Base-by-base conservation (phyloP, 75 land plant genomes). In the Pseudotsuga menziesii region DNA sequence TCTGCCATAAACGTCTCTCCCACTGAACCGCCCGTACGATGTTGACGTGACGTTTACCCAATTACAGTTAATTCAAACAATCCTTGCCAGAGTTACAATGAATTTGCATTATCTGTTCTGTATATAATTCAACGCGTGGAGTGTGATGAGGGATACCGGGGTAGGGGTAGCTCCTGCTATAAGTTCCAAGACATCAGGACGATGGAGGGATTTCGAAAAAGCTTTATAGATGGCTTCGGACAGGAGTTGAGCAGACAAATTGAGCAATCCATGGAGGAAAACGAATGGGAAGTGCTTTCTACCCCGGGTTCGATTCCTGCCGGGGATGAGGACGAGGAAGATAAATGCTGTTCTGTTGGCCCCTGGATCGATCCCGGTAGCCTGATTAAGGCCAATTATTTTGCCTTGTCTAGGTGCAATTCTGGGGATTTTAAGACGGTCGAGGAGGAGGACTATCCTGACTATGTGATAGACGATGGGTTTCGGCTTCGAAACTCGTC, bases 201-300 rank as follows among this genome's bases (percentile, higher is more conserved):
- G 66, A 62, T 32, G 17, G 17, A 25, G 16, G 17, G 19, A 17
- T 19, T 32, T 7, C 16, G 3, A 29, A 6, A 22, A 48, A 48
- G 52, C 11, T 48, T 1, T 22, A 22, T 5, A 22, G 41, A 32
- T 5, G 69, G 17, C 2, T 17, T 29, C 16, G 35, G 19, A 5
- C 69, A 64, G 29, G 41, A 36, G 69, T 20, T 64, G 69, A 16
- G 8, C 29, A 35, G 54, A 69, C 7, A 23, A 16, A 5, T 41
- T 41, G n/a, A 17, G 3, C 72, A 7, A 41, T 9, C 9, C 5
- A 64, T 12, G 15, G 69, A 36, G 41, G 36, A 64, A 4, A 39
- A 66, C 19, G 72, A 41, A 4, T 69, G 72, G 72, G 72, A 69
- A 17, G 72, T 69, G 52, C 48, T 69, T 11, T 39, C 44, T 9